Percentiles rank a stretch among this genome's conserved stretches.
Evolutionary conservation across 176 grass and related monocot genomes (phyloP).

Genomic region (Zoysia pacifica): DNA sequence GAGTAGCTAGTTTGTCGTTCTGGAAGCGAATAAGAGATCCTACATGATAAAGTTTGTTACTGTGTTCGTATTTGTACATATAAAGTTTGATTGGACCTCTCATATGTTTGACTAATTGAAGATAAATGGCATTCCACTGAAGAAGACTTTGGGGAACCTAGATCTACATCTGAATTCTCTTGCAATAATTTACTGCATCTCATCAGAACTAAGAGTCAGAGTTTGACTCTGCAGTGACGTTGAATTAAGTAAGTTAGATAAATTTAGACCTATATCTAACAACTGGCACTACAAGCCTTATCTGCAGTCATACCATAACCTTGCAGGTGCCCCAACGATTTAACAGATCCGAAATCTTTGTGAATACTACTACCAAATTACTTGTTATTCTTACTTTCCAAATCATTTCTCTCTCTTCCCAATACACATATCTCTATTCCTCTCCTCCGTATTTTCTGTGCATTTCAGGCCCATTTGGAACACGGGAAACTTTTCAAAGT

Average conservation of each 20-base stretch:
- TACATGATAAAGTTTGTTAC: not conserved
- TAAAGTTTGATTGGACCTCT: not conserved
- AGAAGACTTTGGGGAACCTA: not conserved
- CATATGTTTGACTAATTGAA: conserved; percentile 10
- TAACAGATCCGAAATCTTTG: not conserved
- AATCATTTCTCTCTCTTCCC: too few relatives aligned
- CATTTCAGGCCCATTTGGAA: too few relatives aligned
- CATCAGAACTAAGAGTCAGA: not conserved
- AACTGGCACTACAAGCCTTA: conserved; percentile 1
- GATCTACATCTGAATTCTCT: conserved; percentile 23
- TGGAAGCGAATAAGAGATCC: conserved; percentile 6
- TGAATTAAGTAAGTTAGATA: not conserved
- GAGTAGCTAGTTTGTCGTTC: not conserved
- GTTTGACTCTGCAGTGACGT: not conserved
- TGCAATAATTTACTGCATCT: conserved; percentile 5
- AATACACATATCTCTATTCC: too few relatives aligned
- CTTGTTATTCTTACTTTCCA: too few relatives aligned
- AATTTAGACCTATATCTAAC: not conserved
- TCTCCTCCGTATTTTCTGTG: too few relatives aligned
- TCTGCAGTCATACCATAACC: not conserved
- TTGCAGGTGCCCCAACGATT: not conserved
- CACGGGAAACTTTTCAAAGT: too few relatives aligned
- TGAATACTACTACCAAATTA: not conserved
- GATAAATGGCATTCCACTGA: conserved; percentile 6
- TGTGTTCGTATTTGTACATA: not conserved